Percentiles rank a stretch among this genome's conserved stretches.
Conservation (phyloP, 2,329 filamentous ascomycete species). For the Diaporthe capsici region DNA sequence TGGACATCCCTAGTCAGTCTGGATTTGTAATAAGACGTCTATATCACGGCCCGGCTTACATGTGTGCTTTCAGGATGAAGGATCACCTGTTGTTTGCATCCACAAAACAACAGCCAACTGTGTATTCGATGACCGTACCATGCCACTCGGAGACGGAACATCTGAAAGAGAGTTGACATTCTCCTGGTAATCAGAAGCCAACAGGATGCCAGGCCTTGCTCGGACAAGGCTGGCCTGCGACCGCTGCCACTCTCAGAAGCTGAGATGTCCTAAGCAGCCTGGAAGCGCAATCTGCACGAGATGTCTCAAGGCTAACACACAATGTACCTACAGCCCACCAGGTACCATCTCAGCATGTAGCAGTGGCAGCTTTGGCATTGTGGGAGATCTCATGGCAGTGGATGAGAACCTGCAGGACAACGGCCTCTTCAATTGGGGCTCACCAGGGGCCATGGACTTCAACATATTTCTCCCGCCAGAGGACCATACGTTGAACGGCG, state of each 20-base stretch:
- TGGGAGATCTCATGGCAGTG: not conserved
- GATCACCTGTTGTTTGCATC: not conserved
- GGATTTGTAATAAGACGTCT: not conserved
- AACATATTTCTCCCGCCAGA: constrained; percentile 3
- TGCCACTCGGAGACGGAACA: not conserved
- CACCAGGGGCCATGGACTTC: constrained; percentile 29
- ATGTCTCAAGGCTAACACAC: constrained; percentile 56
- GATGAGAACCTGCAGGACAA: not conserved
- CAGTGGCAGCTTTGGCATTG: constrained; percentile 32
- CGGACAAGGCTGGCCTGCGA: constrained; percentile 56
- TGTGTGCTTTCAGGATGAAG: not conserved
- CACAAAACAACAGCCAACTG: not conserved
- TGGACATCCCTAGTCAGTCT: too few relatives aligned
- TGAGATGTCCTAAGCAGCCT: constrained; percentile 58
- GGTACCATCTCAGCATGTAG: constrained; percentile 44
- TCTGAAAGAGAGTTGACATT: not conserved
- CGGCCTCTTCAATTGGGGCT: constrained; percentile 19
- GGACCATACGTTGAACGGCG: not conserved
- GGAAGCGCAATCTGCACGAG: constrained; percentile 55
- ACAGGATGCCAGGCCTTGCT: constrained; percentile 22
- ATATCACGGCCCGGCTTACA: not conserved
- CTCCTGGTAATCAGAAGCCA: not conserved
- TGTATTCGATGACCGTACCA: not conserved
- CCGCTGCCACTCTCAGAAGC: constrained; percentile 63
- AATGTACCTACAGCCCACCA: constrained; percentile 60